Percentiles rank a stretch among this genome's conserved stretches.
Evolutionary conservation across 345 rosid species (phyloP).

Genomic region (Lumnitzera littorea): DNA sequence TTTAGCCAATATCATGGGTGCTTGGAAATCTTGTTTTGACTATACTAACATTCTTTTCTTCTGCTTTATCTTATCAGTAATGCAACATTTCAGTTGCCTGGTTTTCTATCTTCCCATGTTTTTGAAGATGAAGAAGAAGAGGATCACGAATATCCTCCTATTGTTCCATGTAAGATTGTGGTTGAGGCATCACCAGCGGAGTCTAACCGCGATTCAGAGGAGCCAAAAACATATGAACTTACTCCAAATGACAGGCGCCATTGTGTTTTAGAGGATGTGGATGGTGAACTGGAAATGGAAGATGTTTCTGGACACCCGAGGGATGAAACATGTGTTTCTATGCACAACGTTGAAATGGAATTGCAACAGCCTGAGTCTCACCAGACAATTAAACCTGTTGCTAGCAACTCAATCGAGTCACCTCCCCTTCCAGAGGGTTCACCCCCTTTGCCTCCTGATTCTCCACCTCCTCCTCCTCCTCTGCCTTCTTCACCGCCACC

Average conservation of each 20-base stretch:
- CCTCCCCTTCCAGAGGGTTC: conserved; percentile 43
- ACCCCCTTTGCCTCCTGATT: conserved; percentile 64
- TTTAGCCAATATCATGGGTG: no score
- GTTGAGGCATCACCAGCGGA: conserved; percentile 31
- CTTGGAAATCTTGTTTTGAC: no score
- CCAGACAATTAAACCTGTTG: conserved; percentile 24
- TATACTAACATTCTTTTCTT: conserved; percentile 2
- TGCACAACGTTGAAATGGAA: conserved; percentile 25
- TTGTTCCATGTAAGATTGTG: conserved; percentile 28
- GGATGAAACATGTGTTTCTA: conserved; percentile 33
- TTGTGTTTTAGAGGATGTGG: conserved; percentile 69
- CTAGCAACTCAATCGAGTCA: conserved; percentile 22
- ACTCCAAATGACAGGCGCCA: conserved; percentile 60
- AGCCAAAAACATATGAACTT: conserved; percentile 30
- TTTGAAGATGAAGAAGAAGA: conserved; percentile 49
- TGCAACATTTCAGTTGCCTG: conserved; percentile 82
- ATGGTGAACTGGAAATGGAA: conserved; percentile 88
- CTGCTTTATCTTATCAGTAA: conserved; percentile 40
- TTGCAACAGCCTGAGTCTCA: conserved; percentile 24
- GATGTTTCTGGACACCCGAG: conserved; percentile 64
- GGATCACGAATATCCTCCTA: conserved; percentile 47
- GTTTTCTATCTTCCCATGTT: conserved; percentile 47
- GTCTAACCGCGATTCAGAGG: conserved; percentile 30
- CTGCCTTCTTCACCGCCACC: conserved; percentile 66
- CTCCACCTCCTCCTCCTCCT: conserved; percentile 74